Evolutionary conservation across 768 basidiomycete species (phyloP).

Genomic region (Lactifluus echinatus): DNA sequence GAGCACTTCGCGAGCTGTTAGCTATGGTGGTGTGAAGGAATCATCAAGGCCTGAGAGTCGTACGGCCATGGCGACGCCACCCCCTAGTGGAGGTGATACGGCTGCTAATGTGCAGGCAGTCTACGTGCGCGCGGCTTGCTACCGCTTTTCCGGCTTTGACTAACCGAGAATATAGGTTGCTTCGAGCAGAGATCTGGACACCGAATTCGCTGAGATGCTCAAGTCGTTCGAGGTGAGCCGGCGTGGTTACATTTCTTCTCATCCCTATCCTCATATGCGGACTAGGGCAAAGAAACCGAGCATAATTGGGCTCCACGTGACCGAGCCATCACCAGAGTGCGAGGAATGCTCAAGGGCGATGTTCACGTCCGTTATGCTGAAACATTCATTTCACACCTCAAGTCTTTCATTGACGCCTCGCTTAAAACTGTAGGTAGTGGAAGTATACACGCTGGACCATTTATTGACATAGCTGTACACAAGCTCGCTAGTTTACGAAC

Average conservation of each 20-base stretch:
- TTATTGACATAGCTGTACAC: neutral
- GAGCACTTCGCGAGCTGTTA: slow-evolving; percentile 34
- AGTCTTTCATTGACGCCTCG: slow-evolving; percentile 74
- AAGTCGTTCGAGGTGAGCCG: slow-evolving; percentile 66
- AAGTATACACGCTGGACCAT: neutral
- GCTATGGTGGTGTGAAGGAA: slow-evolving; percentile 43
- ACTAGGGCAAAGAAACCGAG: slow-evolving; percentile 90
- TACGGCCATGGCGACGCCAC: slow-evolving; percentile 37
- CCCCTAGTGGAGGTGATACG: slow-evolving; percentile 33
- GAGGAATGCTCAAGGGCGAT: slow-evolving; percentile 86
- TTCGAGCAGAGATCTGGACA: slow-evolving; percentile 75
- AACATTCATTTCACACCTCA: slow-evolving; percentile 64
- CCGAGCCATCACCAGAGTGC: slow-evolving; percentile 61
- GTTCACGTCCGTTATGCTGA: slow-evolving; percentile 68
- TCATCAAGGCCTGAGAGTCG: slow-evolving; percentile 53
- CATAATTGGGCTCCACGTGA: slow-evolving; percentile 91
- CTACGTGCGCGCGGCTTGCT: slow-evolving; percentile 44
- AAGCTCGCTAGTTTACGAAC: slow-evolving; percentile 87
- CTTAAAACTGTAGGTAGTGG: slow-evolving; percentile 63
- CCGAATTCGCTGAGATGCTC: slow-evolving; percentile 72
- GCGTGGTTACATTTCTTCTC: neutral
- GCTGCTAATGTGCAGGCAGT: slow-evolving; percentile 48
- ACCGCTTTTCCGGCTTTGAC: neutral
- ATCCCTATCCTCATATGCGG: neutral
- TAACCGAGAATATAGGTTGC: slow-evolving; percentile 48